These are phyloP conservation scores for Pseudogymnoascus sp. DNA, from an alignment of 2,329 filamentous ascomycete genomes.

Conservation along the genomic window DNA sequence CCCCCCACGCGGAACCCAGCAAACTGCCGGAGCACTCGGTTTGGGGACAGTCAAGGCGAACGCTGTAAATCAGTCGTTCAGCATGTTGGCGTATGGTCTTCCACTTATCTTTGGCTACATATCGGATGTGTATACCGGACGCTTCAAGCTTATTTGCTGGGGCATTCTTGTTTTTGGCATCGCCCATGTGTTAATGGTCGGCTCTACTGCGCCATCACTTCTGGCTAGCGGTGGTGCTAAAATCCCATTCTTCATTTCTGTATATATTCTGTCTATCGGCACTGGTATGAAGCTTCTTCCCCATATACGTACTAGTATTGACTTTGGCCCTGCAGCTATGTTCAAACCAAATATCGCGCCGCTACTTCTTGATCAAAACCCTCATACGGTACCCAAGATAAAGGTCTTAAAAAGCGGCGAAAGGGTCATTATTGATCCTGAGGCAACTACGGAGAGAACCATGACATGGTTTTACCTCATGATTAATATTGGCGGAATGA, in stretches of 20 bases:
- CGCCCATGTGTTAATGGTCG: conserved; percentile 42
- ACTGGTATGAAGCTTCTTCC: conserved; percentile 24
- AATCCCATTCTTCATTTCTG: conserved; percentile 32
- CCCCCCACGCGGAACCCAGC: conserved; percentile 20
- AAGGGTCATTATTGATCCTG: conserved; percentile 54
- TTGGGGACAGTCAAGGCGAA: conserved; percentile 49
- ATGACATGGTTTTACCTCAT: conserved; percentile 64
- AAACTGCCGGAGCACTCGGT: conserved; percentile 48
- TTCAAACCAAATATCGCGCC: conserved; percentile 67
- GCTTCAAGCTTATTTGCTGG: conserved; percentile 54
- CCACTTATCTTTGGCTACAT: conserved; percentile 48
- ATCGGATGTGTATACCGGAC: conserved; percentile 56
- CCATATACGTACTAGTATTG: conserved; percentile 10
- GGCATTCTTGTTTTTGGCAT: conserved; percentile 48
- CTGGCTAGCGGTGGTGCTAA: conserved; percentile 30
- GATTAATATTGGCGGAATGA: conserved; percentile 57
- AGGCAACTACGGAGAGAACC: conserved; percentile 51
- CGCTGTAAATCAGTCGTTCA: conserved; percentile 46
- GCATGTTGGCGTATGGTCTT: conserved; percentile 44
- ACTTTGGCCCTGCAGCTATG: conserved; percentile 40
- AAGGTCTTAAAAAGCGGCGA: conserved; percentile 47
- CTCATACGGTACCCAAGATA: conserved; percentile 37
- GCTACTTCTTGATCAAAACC: conserved; percentile 53
- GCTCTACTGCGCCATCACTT: conserved; percentile 29
- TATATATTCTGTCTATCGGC: conserved; percentile 31